A percentile compares a stretch with the other conserved stretches of the same genome.
Conservation (phyloP, 108 stramenopile genomes). For the Cyclotella cryptica region DNA sequence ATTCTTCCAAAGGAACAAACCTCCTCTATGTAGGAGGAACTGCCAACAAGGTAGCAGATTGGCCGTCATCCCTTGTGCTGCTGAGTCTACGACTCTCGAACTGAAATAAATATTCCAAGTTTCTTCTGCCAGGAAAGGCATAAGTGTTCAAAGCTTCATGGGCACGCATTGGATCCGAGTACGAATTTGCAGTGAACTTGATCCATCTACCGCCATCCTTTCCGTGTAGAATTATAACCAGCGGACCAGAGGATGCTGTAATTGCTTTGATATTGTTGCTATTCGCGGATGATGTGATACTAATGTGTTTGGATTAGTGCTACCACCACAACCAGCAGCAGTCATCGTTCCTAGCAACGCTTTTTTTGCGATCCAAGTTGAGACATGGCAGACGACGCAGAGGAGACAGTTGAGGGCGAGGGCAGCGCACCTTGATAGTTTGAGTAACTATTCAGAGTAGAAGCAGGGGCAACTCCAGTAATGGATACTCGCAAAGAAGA, state of each 20-base stretch:
- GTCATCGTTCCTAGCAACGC: conserved; percentile 32
- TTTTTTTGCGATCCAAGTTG: conserved; percentile 49
- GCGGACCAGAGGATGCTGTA: conserved; percentile 29
- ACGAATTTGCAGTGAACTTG: conserved; percentile 74
- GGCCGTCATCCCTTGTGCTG: neutral
- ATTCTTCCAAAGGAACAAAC: conserved; percentile 79
- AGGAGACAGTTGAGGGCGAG: conserved; percentile 37
- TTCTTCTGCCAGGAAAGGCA: conserved; percentile 88
- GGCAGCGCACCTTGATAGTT: conserved; percentile 29
- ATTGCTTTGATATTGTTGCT: conserved; percentile 4
- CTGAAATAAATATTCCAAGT: conserved; percentile 89
- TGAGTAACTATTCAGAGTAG: conserved; percentile 15
- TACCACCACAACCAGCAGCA: conserved; percentile 10
- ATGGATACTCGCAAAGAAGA: conserved; percentile 39
- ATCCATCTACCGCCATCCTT: conserved; percentile 81
- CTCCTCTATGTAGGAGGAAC: conserved; percentile 64
- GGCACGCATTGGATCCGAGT: conserved; percentile 75
- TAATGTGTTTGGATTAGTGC: conserved; percentile 27
- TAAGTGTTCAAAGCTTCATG: conserved; percentile 82
- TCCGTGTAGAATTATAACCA: conserved; percentile 55
- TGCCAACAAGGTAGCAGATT: conserved; percentile 48
- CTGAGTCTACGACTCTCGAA: conserved; percentile 78
- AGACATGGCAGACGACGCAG: conserved; percentile 49
- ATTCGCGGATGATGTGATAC: conserved; percentile 8
- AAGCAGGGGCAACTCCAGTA: conserved; percentile 16